These are phyloP conservation scores for Auriscalpium vulgare DNA, from an alignment of 768 basidiomycete species.

Conservation along the genomic window DNA sequence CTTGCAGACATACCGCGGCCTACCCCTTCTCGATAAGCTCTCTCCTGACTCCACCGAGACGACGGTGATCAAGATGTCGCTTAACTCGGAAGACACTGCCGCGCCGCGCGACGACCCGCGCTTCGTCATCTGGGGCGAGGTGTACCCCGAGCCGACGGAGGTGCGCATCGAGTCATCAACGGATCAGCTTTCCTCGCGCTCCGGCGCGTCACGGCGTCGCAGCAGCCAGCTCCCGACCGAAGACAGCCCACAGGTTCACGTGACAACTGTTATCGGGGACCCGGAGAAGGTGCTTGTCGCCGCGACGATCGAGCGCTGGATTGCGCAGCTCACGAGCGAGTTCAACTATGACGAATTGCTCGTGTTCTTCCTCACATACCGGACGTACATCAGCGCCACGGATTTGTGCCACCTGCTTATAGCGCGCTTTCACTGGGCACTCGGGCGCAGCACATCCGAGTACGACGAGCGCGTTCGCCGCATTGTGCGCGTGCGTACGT, in stretches of 20 bases:
- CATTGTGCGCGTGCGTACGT: constrained; percentile 82
- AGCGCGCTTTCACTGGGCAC: constrained; percentile 84
- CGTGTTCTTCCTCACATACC: constrained; percentile 89
- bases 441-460: constrained; percentile 38
- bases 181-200: background rate
- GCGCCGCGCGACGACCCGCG: constrained; percentile 82
- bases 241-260: constrained; percentile 5
- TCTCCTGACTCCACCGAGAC: constrained; percentile 47
- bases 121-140: constrained; percentile 81
- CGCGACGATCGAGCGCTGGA: constrained; percentile 89
- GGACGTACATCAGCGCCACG: constrained; percentile 71
- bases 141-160: constrained; percentile 21
- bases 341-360: constrained; percentile 82
- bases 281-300: constrained; percentile 61
- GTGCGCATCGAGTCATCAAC: background rate
- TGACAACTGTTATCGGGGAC: constrained; percentile 22
- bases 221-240: background rate
- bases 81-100: constrained; percentile 56
- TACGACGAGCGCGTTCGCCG: constrained; percentile 66
- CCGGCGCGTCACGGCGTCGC: constrained; percentile 10
- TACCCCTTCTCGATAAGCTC: constrained; percentile 65
- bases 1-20: constrained; percentile 69
- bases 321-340: constrained; percentile 83
- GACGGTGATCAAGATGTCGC: constrained; percentile 65
- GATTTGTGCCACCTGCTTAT: constrained; percentile 80